Evolutionary conservation across 1,284 basidiomycete species (phyloP).

Genomic region (Paramarasmius palmivorus): DNA sequence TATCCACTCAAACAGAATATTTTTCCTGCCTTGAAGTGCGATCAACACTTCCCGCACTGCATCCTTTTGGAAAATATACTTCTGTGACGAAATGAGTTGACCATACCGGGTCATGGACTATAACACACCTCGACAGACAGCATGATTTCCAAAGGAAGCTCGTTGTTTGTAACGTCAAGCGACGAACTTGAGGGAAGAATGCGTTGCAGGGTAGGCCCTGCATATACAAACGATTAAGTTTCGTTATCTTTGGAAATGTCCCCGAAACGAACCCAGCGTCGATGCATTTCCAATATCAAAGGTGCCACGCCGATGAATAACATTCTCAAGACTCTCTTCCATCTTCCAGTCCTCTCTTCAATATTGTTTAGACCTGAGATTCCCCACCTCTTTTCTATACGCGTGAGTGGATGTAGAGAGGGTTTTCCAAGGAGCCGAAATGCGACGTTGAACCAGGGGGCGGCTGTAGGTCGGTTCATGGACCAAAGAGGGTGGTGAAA

Average conservation of each 20-base stretch:
- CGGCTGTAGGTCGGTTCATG: not conserved
- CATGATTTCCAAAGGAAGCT: constrained; percentile 21
- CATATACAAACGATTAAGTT: too few species aligned
- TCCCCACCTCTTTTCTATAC: constrained; percentile 55
- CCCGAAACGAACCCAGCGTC: too few species aligned
- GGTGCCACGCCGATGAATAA: constrained; percentile 16
- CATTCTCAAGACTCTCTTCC: constrained; percentile 37
- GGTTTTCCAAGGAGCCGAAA: constrained; percentile 14
- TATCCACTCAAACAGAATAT: constrained; percentile 53
- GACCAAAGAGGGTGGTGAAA: constrained; percentile 13
- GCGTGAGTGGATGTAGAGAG: constrained; percentile 33
- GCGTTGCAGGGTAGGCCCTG: constrained; percentile 46
- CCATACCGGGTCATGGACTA: not conserved
- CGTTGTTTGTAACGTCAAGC: constrained; percentile 20
- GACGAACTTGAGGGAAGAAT: constrained; percentile 22
- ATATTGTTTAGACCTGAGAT: constrained; percentile 61
- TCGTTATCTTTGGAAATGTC: too few species aligned
- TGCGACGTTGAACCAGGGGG: constrained; percentile 13
- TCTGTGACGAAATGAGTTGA: constrained; percentile 46
- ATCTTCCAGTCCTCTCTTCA: constrained; percentile 66
- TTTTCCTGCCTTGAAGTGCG: constrained; percentile 67
- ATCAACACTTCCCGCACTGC: constrained; percentile 75
- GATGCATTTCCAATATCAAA: constrained; percentile 70
- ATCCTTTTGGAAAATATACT: constrained; percentile 70
- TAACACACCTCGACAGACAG: constrained; percentile 6